These are phyloP conservation scores for Ganoderma boninense DNA, from an alignment of 1,284 basidiomycete species.

Conservation along the genomic window DNA sequence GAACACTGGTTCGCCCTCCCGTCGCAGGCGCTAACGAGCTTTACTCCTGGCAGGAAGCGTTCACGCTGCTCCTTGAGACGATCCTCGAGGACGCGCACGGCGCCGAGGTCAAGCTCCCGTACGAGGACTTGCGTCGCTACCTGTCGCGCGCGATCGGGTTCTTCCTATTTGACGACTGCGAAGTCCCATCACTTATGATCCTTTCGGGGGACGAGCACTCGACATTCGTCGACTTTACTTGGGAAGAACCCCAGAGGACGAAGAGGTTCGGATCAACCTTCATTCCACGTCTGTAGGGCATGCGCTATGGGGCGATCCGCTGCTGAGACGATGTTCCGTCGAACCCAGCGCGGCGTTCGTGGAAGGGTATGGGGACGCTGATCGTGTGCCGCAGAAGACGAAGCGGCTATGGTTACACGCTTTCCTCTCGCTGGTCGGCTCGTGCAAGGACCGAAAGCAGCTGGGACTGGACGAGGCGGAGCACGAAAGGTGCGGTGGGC, in stretches of 20 bases:
- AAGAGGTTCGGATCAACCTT: conserved; percentile 41
- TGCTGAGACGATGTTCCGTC: conserved; percentile 71
- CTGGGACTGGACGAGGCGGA: conserved; percentile 29
- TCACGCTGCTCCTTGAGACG: conserved; percentile 64
- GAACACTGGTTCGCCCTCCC: conserved; percentile 77
- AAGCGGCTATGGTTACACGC: conserved; percentile 79
- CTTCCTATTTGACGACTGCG: conserved; percentile 76
- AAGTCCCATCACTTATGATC: conserved; percentile 71
- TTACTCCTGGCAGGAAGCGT: conserved; percentile 79
- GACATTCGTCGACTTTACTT: conserved; percentile 49
- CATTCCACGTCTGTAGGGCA: conserved; percentile 52
- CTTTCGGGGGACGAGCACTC: conserved; percentile 65
- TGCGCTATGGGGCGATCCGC: conserved; percentile 78
- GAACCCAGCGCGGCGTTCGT: conserved; percentile 57
- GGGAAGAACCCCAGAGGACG: conserved; percentile 31
- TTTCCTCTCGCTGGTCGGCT: conserved; percentile 66
- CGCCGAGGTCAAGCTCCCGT: conserved; percentile 44
- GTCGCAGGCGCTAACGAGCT: conserved; percentile 45
- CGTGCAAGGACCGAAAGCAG: conserved; percentile 44
- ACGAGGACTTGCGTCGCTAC: conserved; percentile 54
- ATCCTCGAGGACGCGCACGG: conserved; percentile 49
- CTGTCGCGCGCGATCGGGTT: conserved; percentile 75
- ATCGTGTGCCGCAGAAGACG: conserved; percentile 66
- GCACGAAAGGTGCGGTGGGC: conserved; percentile 52
- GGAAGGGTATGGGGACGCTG: conserved; percentile 65